Evolutionary conservation across 805 yeast species (phyloP).

Genomic region (Kazachstania kunashirensis): DNA sequence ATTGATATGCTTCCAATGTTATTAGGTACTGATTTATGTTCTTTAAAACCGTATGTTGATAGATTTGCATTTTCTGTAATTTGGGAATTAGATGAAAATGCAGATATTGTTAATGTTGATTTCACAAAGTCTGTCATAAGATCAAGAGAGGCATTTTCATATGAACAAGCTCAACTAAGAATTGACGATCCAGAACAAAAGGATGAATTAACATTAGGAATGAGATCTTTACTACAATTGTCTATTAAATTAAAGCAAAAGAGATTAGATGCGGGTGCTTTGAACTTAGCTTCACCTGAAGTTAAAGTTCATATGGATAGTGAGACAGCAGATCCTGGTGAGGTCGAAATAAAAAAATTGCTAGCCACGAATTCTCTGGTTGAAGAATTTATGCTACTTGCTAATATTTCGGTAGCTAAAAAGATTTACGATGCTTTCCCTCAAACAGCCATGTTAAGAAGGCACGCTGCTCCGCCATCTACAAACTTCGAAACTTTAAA

Average conservation of each 20-base stretch:
- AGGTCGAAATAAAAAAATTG: slow-evolving; percentile 81
- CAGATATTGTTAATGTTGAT: slow-evolving; percentile 68
- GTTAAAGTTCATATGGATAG: slow-evolving; percentile 95
- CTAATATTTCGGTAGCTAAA: slow-evolving; percentile 90
- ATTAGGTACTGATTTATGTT: slow-evolving; percentile 91
- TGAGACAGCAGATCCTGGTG: slow-evolving; percentile 94
- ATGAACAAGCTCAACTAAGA: slow-evolving; percentile 83
- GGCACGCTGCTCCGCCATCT: slow-evolving; percentile 96
- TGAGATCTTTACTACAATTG: slow-evolving; percentile 70
- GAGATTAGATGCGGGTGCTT: slow-evolving; percentile 89
- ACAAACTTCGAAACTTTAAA: slow-evolving; percentile 83
- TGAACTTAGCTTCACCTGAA: slow-evolving; percentile 94
- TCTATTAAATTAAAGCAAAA: slow-evolving; percentile 78
- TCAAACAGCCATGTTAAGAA: slow-evolving; percentile 95
- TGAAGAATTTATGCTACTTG: slow-evolving; percentile 96
- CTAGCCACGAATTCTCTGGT: slow-evolving; percentile 91
- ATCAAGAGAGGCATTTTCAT: slow-evolving; percentile 90
- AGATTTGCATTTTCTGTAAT: slow-evolving; percentile 90
- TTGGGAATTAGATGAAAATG: slow-evolving; percentile 88
- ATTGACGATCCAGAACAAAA: slow-evolving; percentile 69
- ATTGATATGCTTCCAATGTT: slow-evolving; percentile 97
- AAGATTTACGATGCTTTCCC: slow-evolving; percentile 90
- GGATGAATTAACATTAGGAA: slow-evolving; percentile 82
- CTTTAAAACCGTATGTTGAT: slow-evolving; percentile 89
- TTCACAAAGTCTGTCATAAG: slow-evolving; percentile 81